Base-by-base conservation (phyloP, 2,329 filamentous ascomycete species). In the Fusarium papillatum region DNA sequence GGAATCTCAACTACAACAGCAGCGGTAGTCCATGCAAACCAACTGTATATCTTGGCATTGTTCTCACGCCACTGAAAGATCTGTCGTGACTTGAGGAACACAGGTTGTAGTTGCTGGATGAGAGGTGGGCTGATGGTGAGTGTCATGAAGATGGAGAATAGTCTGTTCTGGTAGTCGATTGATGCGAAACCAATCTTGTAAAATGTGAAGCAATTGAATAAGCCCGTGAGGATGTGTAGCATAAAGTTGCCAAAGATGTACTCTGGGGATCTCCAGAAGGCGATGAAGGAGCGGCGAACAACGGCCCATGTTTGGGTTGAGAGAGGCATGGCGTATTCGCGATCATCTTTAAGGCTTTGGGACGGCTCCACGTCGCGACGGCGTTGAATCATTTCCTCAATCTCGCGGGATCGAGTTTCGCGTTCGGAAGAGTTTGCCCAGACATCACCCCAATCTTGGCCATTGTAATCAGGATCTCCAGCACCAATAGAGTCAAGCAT, bases 41-140 rank as follows among this genome's bases (percentile, higher is more conserved):
- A 95, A 2, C 90, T 92, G 83, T 96, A 97, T 31, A 95, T 95
- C 82, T 95, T 95, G 19, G 93, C 91, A n/a, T 90, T 94, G 61
- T 92, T 89, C 82, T 97, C 95, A 7, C 95, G 89, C 2, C 89
- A 91, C 81, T 93, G 86, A 84, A 94, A 97, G 31, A 96, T 87
- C 38, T 90, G 87, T 6, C 93, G 88, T 55, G 91, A 90, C 70
- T 90, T 86, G 64, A 95, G 85, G 80, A 93, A 95, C 7, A 90
- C 90, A 1, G 94, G 94, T 79, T 96, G 93, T 0, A 96, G 87
- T 77, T 96, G 94, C 78, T 95, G 93, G 69, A 96, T 94, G 1
- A 96, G 85, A 0, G 93, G 93, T 1, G 93, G 93, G 2, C 90
- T 89, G 74, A 97, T 94, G 9, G 92, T 95, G 6, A 96, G 86